Base-by-base conservation (phyloP, 768 basidiomycete genomes). In the Cystobasidium onofrii region DNA sequence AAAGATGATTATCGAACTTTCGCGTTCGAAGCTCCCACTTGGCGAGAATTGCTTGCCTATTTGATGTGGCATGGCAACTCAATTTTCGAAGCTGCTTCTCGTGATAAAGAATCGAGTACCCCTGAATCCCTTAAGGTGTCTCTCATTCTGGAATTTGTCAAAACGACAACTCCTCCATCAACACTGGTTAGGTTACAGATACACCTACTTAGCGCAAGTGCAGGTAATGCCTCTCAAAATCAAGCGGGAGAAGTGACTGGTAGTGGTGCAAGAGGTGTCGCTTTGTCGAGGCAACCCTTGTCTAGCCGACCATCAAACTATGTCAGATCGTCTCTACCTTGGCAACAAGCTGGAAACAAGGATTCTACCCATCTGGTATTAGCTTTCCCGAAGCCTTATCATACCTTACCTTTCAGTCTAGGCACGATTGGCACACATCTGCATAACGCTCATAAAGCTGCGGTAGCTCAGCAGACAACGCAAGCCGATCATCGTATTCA, bases 31-130 rank as follows among this genome's bases (percentile, higher is more conserved):
- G 55, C 54, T 15, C 69, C 50, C 31, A 71, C 69, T 39, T 71
- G 69, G 69, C 54, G 54, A 20, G 69, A 71, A 60, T 44, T 71
- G 34, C 33, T 71, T 36, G 69, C 54, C 4, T 71, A 71, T 36
- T 29, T 71, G 10, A 71, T 71, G 69, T 71, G 69, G 69, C 69
- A 71, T 55, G 69, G 69, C 50, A 67, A 67, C 31, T 67, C 65
- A 18, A 46, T 67, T 18, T 67, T 67, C 50, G 41, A 67, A 52
- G 41, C 65, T 3, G 43, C 65, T 25, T 31, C 44, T 31, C 43
- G 43, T 18, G 65, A 67, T 29, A 46, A 46, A 23, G 36, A 54
- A 50, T 20, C 41, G 12, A 50, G 41, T 18, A 15, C 27, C 4
- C 20, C 41, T 31, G 31, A 31, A 4, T 36, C 69, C 25, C 54